Evolutionary conservation across 805 yeast species (phyloP).

Genomic region (Wickerhamiella spandovensis): DNA sequence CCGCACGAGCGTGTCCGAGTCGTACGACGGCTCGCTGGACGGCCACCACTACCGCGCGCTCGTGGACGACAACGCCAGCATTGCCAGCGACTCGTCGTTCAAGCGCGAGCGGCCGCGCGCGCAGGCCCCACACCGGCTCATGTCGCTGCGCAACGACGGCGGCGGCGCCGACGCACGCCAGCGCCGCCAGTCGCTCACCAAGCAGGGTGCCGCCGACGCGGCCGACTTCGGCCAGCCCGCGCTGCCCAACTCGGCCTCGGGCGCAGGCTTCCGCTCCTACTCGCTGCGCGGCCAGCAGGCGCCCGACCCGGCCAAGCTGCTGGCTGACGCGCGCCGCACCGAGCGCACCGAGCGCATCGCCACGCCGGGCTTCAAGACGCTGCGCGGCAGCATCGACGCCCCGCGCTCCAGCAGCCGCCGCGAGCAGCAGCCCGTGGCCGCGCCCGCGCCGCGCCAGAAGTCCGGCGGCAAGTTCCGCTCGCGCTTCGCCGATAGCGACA

Average conservation of each 20-base stretch:
- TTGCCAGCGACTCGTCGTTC: slow-evolving; percentile 14
- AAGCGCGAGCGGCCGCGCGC: slow-evolving; percentile 8
- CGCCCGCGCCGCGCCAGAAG: background rate
- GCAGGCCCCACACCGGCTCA: background rate
- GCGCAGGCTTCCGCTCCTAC: slow-evolving; percentile 10
- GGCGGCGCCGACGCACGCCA: background rate
- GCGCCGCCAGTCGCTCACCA: background rate
- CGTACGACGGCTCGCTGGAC: background rate
- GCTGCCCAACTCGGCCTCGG: background rate
- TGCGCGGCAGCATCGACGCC: background rate
- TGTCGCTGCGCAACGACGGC: slow-evolving; percentile 4
- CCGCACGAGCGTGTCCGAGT: background rate
- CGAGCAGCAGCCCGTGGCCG: background rate
- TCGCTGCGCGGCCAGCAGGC: slow-evolving; percentile 10
- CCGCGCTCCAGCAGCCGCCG: background rate
- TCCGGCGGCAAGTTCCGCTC: slow-evolving; percentile 15
- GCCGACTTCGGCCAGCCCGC: background rate
- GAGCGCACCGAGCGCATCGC: background rate
- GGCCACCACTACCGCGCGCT: slow-evolving; percentile 10
- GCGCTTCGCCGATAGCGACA: slow-evolving; percentile 24
- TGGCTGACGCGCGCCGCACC: slow-evolving; percentile 1
- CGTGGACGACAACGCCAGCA: slow-evolving; percentile 11
- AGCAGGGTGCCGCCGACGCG: background rate
- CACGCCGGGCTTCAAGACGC: background rate
- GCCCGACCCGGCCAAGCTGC: slow-evolving; percentile 13